Evolutionary conservation across 73 alveolate species (phyloP), one percentile per base, ranked within the genome.

Genomic region (Paraurostyla sp.): DNA sequence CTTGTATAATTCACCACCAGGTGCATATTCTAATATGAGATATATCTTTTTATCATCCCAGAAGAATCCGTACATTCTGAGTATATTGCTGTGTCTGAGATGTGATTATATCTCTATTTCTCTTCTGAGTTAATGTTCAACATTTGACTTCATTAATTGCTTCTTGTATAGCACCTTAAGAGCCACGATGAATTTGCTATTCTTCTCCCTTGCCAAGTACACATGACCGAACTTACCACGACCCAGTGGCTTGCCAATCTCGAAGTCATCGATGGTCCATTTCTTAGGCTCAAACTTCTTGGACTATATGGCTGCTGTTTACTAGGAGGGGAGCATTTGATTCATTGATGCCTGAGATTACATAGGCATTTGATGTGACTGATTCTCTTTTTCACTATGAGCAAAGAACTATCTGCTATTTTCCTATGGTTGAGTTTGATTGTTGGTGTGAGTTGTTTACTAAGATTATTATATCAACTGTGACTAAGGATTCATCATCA

Each of bases 81-180:
- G 87, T 33, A 97, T 97, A 80, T 97, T 96, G 18, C 93, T 92
- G 87, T 97, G 99, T 62, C 95, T 93, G 63, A 96, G 87, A 76
- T 90, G 97, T 51, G 97, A 83, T 76, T 97, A 95, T 49, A 97
- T 97, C 87, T 97, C 98, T 6, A 97, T 97, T 91, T 97, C 99
- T 73, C 99, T 88, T 62, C 99, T 83, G 40, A 97, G 89, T 94
- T 95, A 96, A 82, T 92, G 97, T 93, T 95, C 98, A 58, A 93
- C 97, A 20, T 94, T 94, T 85, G 94, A 88, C 88, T 95, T 91
- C 84, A 94, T 48, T 30, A 97, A 81, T 81, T 92, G 93, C 83
- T 92, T 92, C 90, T 97, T 97, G 86, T 92, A 93, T 27, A 97
- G 87, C 15, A 94, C 93, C 83, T 97, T 97, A 58, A 97, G 85